Evolutionary conservation across 2,329 filamentous ascomycete genomes (phyloP), one percentile per base, ranked within the genome.

Genomic region (Raffaelea ambrosiae): DNA sequence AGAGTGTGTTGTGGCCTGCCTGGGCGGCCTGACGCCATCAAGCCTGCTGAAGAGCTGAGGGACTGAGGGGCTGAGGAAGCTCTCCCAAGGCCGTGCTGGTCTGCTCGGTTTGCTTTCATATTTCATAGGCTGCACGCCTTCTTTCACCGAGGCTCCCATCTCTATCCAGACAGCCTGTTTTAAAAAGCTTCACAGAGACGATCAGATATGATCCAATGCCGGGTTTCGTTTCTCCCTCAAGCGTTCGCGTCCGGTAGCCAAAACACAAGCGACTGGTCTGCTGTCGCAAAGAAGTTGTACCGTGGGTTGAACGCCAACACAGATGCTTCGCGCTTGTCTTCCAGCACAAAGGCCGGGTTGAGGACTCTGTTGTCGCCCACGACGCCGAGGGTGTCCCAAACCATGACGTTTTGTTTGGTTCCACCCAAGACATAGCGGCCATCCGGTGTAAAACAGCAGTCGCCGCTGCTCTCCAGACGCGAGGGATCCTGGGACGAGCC

Each of bases 281-380:
- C 93, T 40, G 84, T 93, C 9, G 88, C 90, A 55, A 97, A 77
- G 70, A 96, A 83, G 65, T 97, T 96, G 65, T 85, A 93, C 44
- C 90, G 77, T 22, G 90, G 93, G 61, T 96, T 97, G 63, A 89
- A 93, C 20, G 86, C 87, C 39, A 95, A 73, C 13, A 95, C 76
- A 1, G 85, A 85, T 4, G 80, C 80, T 66, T 79, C 81, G 61
- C 72, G 81, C 68, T 76, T 78, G 55, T 84, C 81, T 38, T 84
- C 79, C 42, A 86, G 68, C 42, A 78, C 79, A 64, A 75, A 75
- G 41, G 69, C 74, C 44, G 86, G 85, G 38, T 78, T 74, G 47
- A 88, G 61, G 2, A 77, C 69, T 59, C 79, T 78, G 57, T 75
- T 76, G 33, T 77, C 71, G 8, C 70, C 64, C 2, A 74, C 63